Evolutionary conservation across 371 early-diverging fungal species (phyloP), one percentile per base, ranked within the genome.

Genomic region (Mortierella sp.): DNA sequence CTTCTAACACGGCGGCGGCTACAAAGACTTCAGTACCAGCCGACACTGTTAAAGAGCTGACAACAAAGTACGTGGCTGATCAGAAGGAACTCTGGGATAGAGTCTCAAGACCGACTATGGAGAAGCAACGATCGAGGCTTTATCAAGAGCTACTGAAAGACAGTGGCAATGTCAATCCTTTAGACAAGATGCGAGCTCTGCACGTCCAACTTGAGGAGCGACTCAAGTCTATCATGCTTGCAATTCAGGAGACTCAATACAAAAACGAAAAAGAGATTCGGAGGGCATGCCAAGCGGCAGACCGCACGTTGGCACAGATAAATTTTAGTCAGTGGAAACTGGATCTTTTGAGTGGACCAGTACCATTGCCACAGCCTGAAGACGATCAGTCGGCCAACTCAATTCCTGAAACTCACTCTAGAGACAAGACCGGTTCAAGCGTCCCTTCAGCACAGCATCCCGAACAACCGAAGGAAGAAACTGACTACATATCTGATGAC

Each of bases 251-350:
- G 5, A 84, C 84, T 55, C 60, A 77, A 7, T 78, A 80, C 21
- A 43, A 63, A 8, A 70, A 38, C 16, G 61, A 48, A 3, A 40
- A 22, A 2, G 72, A 77, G 22, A 65, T 79, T 10, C 53, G 48
- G 10, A 57, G 47, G 22, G 74, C 70, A 6, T 86, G 86, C 45
- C 64, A 67, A 16, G 72, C 75, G 13, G 40, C 85, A 58, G 84
- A 80, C 4, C 19, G 58, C 22, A 85, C 87, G 0, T 33, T 85
- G 13, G 70, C 77, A 19, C 45, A 48, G 21, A 65, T 85, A 13
- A 63, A 67, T 13, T 63, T 65, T 13, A n/a, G 50, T 0, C 55
- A 63, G 32, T 87, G 87, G 87, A 63, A 70, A 40, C 28, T 83
- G 5, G 67, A 59, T 2, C 74, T 87, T 50, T 32, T 83, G 0